Evolutionary conservation across 2,329 filamentous ascomycete species (phyloP).

Genomic region (Colletotrichum karsti): DNA sequence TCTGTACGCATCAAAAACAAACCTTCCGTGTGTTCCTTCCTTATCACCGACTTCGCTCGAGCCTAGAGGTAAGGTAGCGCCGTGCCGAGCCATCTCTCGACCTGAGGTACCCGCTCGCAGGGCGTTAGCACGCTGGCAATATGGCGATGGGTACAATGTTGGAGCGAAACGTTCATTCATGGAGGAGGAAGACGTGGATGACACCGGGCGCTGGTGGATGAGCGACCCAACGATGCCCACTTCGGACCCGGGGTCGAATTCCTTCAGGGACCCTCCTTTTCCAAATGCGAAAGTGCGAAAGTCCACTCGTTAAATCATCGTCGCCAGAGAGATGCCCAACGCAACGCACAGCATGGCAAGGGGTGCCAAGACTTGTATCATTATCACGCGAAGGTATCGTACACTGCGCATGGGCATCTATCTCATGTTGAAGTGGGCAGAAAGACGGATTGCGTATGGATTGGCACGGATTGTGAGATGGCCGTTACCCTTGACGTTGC

Average conservation of each 20-base stretch:
- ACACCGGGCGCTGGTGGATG: too few species aligned
- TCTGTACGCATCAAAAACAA: neutral
- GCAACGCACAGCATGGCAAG: too few species aligned
- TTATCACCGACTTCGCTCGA: too few species aligned
- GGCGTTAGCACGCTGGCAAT: slow-evolving; percentile 6
- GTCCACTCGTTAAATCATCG: neutral
- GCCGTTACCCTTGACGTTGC: slow-evolving; percentile 6
- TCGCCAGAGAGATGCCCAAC: neutral
- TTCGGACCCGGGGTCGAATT: neutral
- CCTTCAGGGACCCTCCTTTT: slow-evolving; percentile 22
- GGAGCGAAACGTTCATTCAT: neutral
- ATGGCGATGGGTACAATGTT: neutral
- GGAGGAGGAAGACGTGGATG: neutral
- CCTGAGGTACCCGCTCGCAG: slow-evolving; percentile 11
- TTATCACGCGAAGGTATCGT: neutral
- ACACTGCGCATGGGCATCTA: neutral
- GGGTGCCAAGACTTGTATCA: neutral
- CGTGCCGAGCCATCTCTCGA: neutral
- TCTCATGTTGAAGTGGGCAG: neutral
- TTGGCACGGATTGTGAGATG: neutral
- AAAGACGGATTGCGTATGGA: neutral
- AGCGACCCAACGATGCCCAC: slow-evolving; percentile 4
- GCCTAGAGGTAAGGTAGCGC: too few species aligned
- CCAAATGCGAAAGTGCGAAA: neutral
- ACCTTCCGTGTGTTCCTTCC: too few species aligned